A percentile compares a stretch with the other conserved stretches of the same genome.
These are phyloP conservation scores for Penicillium sp. DNA, from an alignment of 2,329 filamentous ascomycete genomes.

Conservation along the genomic window DNA sequence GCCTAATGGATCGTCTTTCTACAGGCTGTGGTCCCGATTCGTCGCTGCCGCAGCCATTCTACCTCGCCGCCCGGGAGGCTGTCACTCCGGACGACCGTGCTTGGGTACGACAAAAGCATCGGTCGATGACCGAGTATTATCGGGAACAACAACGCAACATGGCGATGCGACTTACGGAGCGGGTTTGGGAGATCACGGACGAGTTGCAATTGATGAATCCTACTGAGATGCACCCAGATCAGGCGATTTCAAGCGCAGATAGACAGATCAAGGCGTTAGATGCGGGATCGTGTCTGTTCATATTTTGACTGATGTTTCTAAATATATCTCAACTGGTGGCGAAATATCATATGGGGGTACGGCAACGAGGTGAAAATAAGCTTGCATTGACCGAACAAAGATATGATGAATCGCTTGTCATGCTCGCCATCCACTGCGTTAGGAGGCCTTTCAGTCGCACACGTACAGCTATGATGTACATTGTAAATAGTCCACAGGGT, in stretches of 20 bases:
- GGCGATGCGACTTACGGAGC: slow-evolving; percentile 27
- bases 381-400: background rate
- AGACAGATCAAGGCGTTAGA: slow-evolving; percentile 20
- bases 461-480: too few species aligned
- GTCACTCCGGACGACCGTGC: slow-evolving; percentile 18
- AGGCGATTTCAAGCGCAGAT: slow-evolving; percentile 11
- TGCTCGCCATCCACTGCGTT: too few species aligned
- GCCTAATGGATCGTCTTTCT: slow-evolving; percentile 25
- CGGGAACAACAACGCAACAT: slow-evolving; percentile 28
- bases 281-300: slow-evolving; percentile 23
- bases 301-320: slow-evolving; percentile 19
- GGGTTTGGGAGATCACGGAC: slow-evolving; percentile 27
- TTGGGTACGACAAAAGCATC: slow-evolving; percentile 27
- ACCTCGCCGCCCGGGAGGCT: slow-evolving; percentile 27
- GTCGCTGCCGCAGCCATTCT: slow-evolving; percentile 28
- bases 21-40: slow-evolving; percentile 30
- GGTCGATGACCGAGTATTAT: slow-evolving; percentile 30
- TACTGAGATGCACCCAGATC: background rate
- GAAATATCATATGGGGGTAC: background rate
- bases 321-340: slow-evolving; percentile 5
- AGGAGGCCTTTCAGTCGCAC: too few species aligned
- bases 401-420: background rate
- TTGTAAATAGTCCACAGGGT: too few species aligned
- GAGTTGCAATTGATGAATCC: slow-evolving; percentile 3
- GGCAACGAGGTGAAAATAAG: slow-evolving; percentile 1